Evolutionary conservation across 305 asterid genomes (phyloP).

Genomic region (Solanum hybrid): DNA sequence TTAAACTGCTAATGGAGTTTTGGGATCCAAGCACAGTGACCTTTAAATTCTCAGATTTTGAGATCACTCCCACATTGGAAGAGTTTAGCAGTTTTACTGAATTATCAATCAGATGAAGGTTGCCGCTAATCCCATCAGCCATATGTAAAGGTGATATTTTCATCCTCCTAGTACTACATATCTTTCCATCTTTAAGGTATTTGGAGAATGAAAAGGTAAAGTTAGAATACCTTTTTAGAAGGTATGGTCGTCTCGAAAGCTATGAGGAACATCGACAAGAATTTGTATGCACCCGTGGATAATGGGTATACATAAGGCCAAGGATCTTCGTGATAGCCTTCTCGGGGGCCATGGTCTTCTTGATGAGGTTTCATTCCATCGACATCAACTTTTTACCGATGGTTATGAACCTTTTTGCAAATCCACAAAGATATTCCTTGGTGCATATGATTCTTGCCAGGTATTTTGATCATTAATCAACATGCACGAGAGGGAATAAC

Average conservation of each 20-base stretch:
- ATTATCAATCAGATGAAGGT: background rate
- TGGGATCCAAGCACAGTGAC: background rate
- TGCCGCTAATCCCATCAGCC: background rate
- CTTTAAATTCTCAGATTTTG: background rate
- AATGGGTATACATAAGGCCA: background rate
- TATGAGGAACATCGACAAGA: background rate
- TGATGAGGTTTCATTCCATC: background rate
- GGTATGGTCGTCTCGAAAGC: background rate
- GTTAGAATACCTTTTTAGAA: background rate
- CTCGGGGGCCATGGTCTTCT: background rate
- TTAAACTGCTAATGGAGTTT: background rate
- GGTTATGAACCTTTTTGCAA: background rate
- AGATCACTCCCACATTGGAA: background rate
- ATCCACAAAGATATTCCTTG: background rate
- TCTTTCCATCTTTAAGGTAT: background rate
- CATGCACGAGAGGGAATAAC: background rate
- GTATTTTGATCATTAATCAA: background rate
- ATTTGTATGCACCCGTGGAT: background rate
- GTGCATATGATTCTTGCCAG: background rate
- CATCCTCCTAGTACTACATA: background rate
- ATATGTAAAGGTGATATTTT: background rate
- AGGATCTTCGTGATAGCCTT: background rate
- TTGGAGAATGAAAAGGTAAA: background rate
- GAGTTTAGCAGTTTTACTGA: background rate
- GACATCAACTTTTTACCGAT: background rate